phyloP scores from a whole-genome alignment of 129 eudicot species.

The Flaveria ramosissima region DNA sequence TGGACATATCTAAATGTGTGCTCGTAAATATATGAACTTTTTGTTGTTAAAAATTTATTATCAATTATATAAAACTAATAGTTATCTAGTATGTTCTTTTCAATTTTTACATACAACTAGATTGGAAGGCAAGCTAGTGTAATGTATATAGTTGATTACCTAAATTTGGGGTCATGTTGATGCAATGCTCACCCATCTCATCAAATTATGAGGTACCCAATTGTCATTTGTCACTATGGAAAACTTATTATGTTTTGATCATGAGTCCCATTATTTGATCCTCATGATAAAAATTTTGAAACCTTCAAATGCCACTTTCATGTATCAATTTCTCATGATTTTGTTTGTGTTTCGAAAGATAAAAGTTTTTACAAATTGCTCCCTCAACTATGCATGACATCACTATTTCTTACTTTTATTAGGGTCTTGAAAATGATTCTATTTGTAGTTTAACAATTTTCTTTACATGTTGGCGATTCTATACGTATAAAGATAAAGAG shows the following conservation, averaged over 20 bases:
- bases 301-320: constrained; percentile 40
- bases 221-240: constrained; percentile 1
- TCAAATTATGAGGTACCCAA: constrained; percentile 28
- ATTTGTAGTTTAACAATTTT: not conserved
- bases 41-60: no score
- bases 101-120: not conserved
- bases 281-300: constrained; percentile 42
- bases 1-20: no score
- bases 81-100: no score
- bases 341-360: constrained; percentile 28
- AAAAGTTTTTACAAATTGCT: constrained; percentile 8
- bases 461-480: not conserved
- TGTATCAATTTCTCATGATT: constrained; percentile 30
- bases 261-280: constrained; percentile 43
- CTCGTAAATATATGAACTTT: no score
- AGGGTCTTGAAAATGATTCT: not conserved
- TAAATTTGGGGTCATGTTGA: constrained; percentile 42
- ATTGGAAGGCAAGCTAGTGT: not conserved
- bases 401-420: not conserved
- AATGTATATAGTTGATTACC: constrained; percentile 28
- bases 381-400: constrained; percentile 11
- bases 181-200: constrained; percentile 40
- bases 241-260: constrained; percentile 36
- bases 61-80: no score
- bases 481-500: not conserved